Conservation (phyloP, 1,284 basidiomycete species). For the Sutorius eximius region DNA sequence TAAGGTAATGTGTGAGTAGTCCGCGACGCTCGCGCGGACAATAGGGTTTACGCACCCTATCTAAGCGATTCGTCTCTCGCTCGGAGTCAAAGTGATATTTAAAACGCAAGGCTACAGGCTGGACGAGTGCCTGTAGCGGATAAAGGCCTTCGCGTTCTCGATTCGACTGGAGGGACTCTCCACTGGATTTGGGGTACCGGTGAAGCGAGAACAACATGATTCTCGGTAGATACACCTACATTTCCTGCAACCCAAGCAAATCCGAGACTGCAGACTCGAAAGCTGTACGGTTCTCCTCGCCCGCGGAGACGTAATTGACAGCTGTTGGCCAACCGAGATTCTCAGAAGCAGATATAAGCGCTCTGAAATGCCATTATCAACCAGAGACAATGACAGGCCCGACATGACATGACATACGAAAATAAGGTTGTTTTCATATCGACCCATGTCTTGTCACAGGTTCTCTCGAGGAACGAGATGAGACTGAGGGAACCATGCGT, state of each 20-base stretch:
- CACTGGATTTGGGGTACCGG: conserved; percentile 43
- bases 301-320: conserved; percentile 59
- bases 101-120: conserved; percentile 85
- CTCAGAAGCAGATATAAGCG: conserved; percentile 65
- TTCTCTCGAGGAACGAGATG: conserved; percentile 53
- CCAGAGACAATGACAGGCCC: neutral
- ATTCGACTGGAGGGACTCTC: conserved; percentile 38
- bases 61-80: conserved; percentile 86
- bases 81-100: conserved; percentile 93
- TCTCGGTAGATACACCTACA: conserved; percentile 50
- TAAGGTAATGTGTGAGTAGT: conserved; percentile 33
- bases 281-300: conserved; percentile 49
- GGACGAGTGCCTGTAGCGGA: conserved; percentile 81
- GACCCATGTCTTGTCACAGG: conserved; percentile 71
- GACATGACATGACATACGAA: conserved; percentile 46
- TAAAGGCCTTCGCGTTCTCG: conserved; percentile 60
- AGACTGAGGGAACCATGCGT: conserved; percentile 50
- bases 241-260: conserved; percentile 72
- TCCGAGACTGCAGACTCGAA: conserved; percentile 79
- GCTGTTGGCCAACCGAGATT: conserved; percentile 79
- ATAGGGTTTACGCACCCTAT: conserved; percentile 63
- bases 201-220: conserved; percentile 1
- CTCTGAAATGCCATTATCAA: conserved; percentile 40
- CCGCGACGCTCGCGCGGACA: neutral
- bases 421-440: conserved; percentile 68